These are phyloP conservation scores for Zymoseptoria pseudotritici DNA, from an alignment of 2,329 filamentous ascomycete genomes.

Conservation along the genomic window DNA sequence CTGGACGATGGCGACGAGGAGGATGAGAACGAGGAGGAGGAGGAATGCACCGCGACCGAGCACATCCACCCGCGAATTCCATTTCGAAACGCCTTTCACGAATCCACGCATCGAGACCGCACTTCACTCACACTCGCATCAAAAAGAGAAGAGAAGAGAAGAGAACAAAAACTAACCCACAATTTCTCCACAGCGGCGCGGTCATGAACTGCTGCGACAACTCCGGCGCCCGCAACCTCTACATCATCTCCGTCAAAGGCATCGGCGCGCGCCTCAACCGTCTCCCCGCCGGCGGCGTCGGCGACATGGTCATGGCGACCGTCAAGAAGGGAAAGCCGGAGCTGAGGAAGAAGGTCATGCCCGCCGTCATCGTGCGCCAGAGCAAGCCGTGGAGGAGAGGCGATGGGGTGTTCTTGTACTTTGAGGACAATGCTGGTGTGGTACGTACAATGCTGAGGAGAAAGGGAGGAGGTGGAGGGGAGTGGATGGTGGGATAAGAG, in stretches of 20 bases:
- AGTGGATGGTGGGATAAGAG: neutral
- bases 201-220: conserved; percentile 99
- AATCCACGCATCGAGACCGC: neutral
- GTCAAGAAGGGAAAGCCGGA: conserved; percentile 99
- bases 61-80: neutral
- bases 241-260: conserved; percentile 99
- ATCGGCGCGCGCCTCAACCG: conserved; percentile 96
- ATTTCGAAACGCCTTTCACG: neutral
- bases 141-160: neutral
- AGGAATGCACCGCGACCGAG: neutral
- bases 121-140: conserved; percentile 1
- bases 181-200: conserved; percentile 62
- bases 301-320: conserved; percentile 99
- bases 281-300: conserved; percentile 92
- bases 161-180: conserved; percentile 7
- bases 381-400: conserved; percentile 99
- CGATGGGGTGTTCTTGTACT: conserved; percentile 98
- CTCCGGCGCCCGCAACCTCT: conserved; percentile 93
- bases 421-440: conserved; percentile 99
- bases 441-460: conserved; percentile 25
- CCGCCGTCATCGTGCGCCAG: conserved; percentile 96
- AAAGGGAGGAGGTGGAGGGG: neutral
- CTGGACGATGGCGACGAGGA: neutral
- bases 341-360: conserved; percentile 99
- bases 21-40: neutral